Evolutionary conservation across 441 rosid species (phyloP).

Genomic region (Geranium incanum): DNA sequence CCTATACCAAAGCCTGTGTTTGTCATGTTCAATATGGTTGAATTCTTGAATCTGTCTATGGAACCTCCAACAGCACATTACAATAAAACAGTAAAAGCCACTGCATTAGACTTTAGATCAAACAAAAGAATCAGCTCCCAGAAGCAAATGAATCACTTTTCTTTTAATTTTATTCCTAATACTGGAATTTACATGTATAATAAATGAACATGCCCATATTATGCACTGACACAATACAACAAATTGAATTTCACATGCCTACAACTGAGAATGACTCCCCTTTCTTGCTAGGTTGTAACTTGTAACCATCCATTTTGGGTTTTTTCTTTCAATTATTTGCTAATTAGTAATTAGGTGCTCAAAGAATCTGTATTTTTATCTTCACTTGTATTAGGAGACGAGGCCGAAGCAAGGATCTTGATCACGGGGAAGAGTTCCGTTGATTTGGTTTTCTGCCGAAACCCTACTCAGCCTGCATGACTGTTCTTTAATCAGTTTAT

Average conservation of each 20-base stretch:
- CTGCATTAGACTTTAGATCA: neutral
- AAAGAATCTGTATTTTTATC: neutral
- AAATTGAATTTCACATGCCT: neutral
- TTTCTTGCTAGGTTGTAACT: no score
- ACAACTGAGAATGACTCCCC: neutral
- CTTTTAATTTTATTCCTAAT: neutral
- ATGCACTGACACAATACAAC: neutral
- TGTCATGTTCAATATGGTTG: neutral
- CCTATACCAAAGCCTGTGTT: neutral
- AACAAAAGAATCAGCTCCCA: neutral
- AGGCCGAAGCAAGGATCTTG: neutral
- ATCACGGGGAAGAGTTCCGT: neutral
- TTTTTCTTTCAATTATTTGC: no score
- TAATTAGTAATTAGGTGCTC: no score
- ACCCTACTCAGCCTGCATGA: conserved; percentile 31
- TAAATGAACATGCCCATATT: neutral
- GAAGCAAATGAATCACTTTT: neutral
- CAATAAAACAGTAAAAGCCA: neutral
- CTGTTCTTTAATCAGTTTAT: conserved; percentile 29
- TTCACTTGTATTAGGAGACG: neutral
- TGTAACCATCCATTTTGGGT: no score
- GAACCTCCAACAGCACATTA: neutral
- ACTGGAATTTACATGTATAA: neutral
- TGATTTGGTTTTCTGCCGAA: neutral
- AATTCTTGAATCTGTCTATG: neutral